phyloP scores from a whole-genome alignment of 2,329 filamentous ascomycete species.

The Alternaria sp. region DNA sequence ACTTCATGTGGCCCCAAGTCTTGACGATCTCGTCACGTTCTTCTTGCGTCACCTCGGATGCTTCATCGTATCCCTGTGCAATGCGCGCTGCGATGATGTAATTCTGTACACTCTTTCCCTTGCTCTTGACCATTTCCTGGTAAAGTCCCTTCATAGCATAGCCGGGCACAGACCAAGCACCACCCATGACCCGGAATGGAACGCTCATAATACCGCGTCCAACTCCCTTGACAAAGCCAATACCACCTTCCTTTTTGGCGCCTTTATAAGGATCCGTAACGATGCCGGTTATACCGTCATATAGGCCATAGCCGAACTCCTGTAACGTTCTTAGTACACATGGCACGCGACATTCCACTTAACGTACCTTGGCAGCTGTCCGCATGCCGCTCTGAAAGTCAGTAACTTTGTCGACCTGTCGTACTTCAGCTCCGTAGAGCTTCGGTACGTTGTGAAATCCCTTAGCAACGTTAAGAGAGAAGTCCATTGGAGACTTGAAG shows the following conservation, averaged over 20 bases:
- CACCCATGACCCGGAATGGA: conserved; percentile 82
- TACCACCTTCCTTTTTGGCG: conserved; percentile 68
- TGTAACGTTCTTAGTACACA: conserved; percentile 32
- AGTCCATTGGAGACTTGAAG: conserved; percentile 82
- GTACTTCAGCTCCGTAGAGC: conserved; percentile 83
- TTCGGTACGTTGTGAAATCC: conserved; percentile 89
- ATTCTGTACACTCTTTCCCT: conserved; percentile 75
- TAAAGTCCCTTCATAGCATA: conserved; percentile 86
- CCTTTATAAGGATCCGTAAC: conserved; percentile 79
- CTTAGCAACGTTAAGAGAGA: conserved; percentile 80
- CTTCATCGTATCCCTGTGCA: conserved; percentile 76
- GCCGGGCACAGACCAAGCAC: conserved; percentile 69
- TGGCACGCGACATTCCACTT: not conserved
- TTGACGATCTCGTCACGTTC: conserved; percentile 71
- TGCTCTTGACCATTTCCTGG: conserved; percentile 75
- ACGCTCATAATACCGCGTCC: conserved; percentile 85
- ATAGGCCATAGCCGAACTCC: conserved; percentile 80
- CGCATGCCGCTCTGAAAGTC: conserved; percentile 77
- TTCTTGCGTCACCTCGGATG: conserved; percentile 60
- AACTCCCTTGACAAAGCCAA: conserved; percentile 79
- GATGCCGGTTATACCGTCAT: conserved; percentile 81
- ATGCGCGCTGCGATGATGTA: conserved; percentile 82
- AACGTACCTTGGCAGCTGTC: conserved; percentile 72
- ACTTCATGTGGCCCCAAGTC: conserved; percentile 69
- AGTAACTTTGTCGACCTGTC: conserved; percentile 80